phyloP scores from a whole-genome alignment of 768 basidiomycete species.

The Leccinellum rugosiceps region DNA sequence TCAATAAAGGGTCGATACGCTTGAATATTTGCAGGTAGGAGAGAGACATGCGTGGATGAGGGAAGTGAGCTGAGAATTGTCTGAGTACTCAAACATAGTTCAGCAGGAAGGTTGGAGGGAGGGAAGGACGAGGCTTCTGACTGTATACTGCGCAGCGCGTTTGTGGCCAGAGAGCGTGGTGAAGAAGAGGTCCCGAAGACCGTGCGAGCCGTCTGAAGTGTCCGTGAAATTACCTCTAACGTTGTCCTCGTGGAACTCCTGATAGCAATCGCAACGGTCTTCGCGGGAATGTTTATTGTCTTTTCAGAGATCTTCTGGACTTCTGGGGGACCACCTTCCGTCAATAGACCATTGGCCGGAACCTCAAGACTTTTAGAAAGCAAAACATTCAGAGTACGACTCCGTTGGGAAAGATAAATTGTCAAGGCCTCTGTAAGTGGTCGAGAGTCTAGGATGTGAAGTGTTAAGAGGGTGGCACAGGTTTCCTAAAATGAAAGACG shows the following conservation, averaged over 20 bases:
- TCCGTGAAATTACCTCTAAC: conserved; percentile 56
- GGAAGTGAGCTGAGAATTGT: conserved; percentile 68
- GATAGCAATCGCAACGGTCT: conserved; percentile 46
- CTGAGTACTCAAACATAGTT: conserved; percentile 63
- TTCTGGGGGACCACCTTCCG: conserved; percentile 37
- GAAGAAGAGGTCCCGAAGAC: conserved; percentile 48
- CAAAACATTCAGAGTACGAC: conserved; percentile 50
- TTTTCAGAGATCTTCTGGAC: conserved; percentile 3
- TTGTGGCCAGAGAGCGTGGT: conserved; percentile 47
- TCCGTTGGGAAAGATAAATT: conserved; percentile 69
- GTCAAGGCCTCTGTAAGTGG: conserved; percentile 71
- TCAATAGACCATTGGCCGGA: conserved; percentile 17
- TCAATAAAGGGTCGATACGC: conserved; percentile 87
- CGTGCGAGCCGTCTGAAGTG: conserved; percentile 52
- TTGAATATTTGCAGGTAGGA: conserved; percentile 68
- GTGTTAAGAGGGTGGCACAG: conserved; percentile 74
- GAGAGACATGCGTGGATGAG: conserved; percentile 77
- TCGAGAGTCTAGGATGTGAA: conserved; percentile 87
- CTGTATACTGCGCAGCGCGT: conserved; percentile 47
- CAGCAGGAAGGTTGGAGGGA: conserved; percentile 38
- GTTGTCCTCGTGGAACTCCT: conserved; percentile 50
- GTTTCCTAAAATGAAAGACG: conserved; percentile 45
- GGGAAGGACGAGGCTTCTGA: conserved; percentile 37
- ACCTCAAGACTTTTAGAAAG: conserved; percentile 34
- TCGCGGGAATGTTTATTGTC: conserved; percentile 19